Base-by-base conservation (phyloP, 306 rosid genomes). In the Citrullus colocynthis region DNA sequence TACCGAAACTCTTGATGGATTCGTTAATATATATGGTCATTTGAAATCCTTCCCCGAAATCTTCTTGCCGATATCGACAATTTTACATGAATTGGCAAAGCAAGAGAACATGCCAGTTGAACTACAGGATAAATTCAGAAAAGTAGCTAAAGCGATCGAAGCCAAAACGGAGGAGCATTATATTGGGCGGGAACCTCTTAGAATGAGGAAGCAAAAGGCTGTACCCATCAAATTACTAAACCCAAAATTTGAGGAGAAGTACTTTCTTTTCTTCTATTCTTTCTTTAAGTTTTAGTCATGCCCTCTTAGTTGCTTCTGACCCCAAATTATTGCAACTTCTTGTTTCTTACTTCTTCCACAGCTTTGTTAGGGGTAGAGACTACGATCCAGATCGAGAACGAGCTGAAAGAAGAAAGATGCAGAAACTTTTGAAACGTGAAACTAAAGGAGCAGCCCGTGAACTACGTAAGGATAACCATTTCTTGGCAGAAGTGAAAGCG, bases 161-260 rank as follows among this genome's bases (percentile, higher is more conserved):
- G 66, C 80, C 16, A 90, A 88, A 85, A 88, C 80, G 24, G 86
- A 87, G 56, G 87, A 89, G 57, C 83, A 60, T 74, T 88, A 86
- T 81, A 56, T 81, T 67, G 74, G 61, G 67, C 87, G 97, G 78
- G 87, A 77, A 60, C 97, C 98, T 49, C 97, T 92, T 83, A 93
- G 87, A 85, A 87, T 90, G 92, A 89, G 90, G 83, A 95, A 91
- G 89, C 88, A 85, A 83, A 95, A 92, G 87, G 96, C 97, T 16
- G 93, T 88, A 28, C 89, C 98, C 37, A 88, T 92, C 83, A 92
- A 74, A 86, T 60, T 95, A 82, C 86, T 90, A 51, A 89, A 85
- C 87, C 98, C 97, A 1, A 92, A 87, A 75, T 91, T 85, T 72
- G 93, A 89, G 86, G 96, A 91, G 81, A 85, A 89, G 98, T 94